Conservation (phyloP, 2,329 filamentous ascomycete genomes). For the Tolypocladium endophyticum region DNA sequence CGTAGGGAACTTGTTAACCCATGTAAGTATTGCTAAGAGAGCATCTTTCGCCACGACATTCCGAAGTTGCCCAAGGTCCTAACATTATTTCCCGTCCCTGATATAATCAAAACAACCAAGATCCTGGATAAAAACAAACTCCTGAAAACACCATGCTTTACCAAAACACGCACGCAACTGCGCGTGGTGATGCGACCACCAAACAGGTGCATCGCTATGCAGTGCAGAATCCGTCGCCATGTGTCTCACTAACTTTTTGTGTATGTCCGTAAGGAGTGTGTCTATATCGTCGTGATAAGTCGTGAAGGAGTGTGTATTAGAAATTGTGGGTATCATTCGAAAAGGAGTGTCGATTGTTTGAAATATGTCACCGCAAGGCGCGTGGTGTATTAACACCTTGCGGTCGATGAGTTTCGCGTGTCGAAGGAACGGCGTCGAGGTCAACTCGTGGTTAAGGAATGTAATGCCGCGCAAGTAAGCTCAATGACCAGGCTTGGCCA, state of each 20-base stretch:
- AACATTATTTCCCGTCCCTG: neutral
- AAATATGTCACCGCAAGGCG: conserved; percentile 20
- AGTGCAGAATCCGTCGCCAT: conserved; percentile 1
- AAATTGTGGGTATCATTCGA: conserved; percentile 16
- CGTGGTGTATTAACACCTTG: conserved; percentile 20
- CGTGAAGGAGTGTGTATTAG: conserved; percentile 23
- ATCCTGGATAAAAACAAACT: neutral
- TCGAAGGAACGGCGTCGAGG: conserved; percentile 20
- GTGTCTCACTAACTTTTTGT: conserved; percentile 2
- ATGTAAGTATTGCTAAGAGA: neutral
- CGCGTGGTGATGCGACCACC: neutral
- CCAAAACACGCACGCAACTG: neutral
- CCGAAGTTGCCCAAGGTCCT: neutral
- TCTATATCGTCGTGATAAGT: conserved; percentile 28
- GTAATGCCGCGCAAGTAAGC: conserved; percentile 6
- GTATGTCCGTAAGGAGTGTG: conserved; percentile 8
- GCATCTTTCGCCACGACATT: neutral
- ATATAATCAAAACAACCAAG: neutral
- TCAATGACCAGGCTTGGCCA: conserved; percentile 2
- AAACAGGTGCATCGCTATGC: neutral
- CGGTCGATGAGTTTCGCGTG: conserved; percentile 5
- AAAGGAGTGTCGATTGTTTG: conserved; percentile 17
- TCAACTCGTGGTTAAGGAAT: conserved; percentile 18
- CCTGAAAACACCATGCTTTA: conserved; percentile 2
- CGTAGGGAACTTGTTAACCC: neutral